Conservation (phyloP, 805 yeast species). For the Kluyveromyces nonfermentans region DNA sequence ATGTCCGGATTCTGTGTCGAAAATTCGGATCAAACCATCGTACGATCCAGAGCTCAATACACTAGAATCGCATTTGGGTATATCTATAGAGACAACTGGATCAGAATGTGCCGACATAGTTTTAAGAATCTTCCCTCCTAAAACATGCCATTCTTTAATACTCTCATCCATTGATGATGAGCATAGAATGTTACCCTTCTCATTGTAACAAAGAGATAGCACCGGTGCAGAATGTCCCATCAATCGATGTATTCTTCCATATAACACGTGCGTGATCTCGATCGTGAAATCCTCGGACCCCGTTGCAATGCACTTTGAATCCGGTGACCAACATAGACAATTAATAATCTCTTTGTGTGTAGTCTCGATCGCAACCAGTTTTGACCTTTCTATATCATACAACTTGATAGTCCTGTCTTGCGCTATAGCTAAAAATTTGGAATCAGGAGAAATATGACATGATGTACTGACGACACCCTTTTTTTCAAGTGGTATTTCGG, state of each 20-base stretch:
- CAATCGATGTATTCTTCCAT: slow-evolving; percentile 36
- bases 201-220: slow-evolving; percentile 57
- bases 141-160: slow-evolving; percentile 80
- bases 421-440: slow-evolving; percentile 45
- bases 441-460: slow-evolving; percentile 55
- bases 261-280: slow-evolving; percentile 55
- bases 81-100: slow-evolving; percentile 68
- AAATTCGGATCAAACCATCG: slow-evolving; percentile 83
- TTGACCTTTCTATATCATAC: slow-evolving; percentile 39
- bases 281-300: slow-evolving; percentile 82
- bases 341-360: slow-evolving; percentile 56
- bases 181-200: slow-evolving; percentile 67
- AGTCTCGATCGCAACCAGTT: slow-evolving; percentile 17
- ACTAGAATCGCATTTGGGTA: slow-evolving; percentile 72
- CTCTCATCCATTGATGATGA: slow-evolving; percentile 89
- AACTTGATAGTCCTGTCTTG: slow-evolving; percentile 51
- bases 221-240: slow-evolving; percentile 83
- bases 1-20: slow-evolving; percentile 83
- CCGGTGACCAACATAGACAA: slow-evolving; percentile 70
- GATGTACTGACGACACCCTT: slow-evolving; percentile 29
- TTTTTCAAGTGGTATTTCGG: not conserved
- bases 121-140: slow-evolving; percentile 53
- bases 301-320: slow-evolving; percentile 62
- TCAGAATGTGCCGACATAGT: slow-evolving; percentile 90
- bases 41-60: slow-evolving; percentile 74